These are phyloP conservation scores for Picea sitchensis DNA, from an alignment of 75 land plant species.

Conservation along the genomic window DNA sequence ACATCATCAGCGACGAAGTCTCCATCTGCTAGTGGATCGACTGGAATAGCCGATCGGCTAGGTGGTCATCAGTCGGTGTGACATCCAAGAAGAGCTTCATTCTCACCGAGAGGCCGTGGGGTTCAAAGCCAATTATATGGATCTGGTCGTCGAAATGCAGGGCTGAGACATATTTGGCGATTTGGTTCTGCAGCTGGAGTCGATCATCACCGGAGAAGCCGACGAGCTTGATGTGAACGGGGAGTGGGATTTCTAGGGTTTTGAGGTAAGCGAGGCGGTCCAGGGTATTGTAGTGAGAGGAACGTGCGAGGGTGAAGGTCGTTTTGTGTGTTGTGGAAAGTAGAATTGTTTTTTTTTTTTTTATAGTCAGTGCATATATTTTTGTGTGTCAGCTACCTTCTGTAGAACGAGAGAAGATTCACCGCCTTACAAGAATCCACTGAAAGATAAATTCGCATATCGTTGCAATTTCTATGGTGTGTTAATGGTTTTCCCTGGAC, in stretches of 20 bases:
- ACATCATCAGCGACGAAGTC: constrained; percentile 17
- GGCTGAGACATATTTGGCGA: constrained; percentile 41
- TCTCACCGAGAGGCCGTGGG: constrained; percentile 41
- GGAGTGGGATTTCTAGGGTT: constrained; percentile 40
- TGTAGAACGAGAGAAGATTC: too few species aligned
- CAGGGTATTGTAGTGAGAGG: constrained; percentile 16
- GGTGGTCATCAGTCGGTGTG: constrained; percentile 16
- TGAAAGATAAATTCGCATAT: too few species aligned
- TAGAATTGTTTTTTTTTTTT: too few species aligned
- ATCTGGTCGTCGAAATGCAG: constrained; percentile 41
- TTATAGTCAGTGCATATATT: too few species aligned
- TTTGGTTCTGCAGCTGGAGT: constrained; percentile 23
- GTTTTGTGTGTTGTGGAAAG: neutral
- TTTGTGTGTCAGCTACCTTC: too few species aligned
- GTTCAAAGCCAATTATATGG: constrained; percentile 28
- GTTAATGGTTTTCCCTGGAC: too few species aligned
- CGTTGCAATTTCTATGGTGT: too few species aligned
- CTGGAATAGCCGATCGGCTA: constrained; percentile 34
- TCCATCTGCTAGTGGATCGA: constrained; percentile 30
- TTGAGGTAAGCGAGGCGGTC: constrained; percentile 29
- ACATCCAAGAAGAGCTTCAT: constrained; percentile 50
- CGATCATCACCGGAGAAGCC: constrained; percentile 49
- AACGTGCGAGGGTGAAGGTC: constrained; percentile 21
- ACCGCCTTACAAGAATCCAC: too few species aligned
- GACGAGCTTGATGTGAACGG: constrained; percentile 45